Base-by-base conservation (phyloP, 2,329 filamentous ascomycete genomes). In the Zymoseptoria brevis region DNA sequence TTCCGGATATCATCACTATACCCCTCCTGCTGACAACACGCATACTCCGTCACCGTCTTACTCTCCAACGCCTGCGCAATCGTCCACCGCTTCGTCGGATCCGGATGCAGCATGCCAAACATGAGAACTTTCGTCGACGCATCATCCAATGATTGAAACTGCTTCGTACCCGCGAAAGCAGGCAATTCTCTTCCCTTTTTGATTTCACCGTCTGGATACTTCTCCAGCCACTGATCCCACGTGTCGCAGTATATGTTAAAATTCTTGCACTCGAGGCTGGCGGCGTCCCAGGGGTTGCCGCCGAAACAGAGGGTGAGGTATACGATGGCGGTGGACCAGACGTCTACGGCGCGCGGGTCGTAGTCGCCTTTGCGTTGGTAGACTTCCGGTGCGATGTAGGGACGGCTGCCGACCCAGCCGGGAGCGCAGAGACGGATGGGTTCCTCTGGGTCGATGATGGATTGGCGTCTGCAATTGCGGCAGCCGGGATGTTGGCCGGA, bases 331-430 rank as follows among this genome's bases (percentile, higher is more conserved):
- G 87, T 87, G 57, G 88, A 87, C 91, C 91, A 96, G 11, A 95
- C 87, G 69, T 96, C 91, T 11, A 95, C 77, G 3, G 87, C 83
- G 52, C 90, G 85, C 1, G 91, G 87, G 70, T 96, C 91, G 68
- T 87, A 87, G 49, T 77, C 73, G 19, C 76, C 78, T 62, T 84
- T 79, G 77, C 89, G 89, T 52, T 80, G 80, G 41, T 94, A 77
- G 4, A 96, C 89, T 72, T 96, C 90, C 1, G 91, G 91, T 0
- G 90, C 89, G 67, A 94, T 91, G 72, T 96, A 96, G 1, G 90
- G 90, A 67, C 88, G 80, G 69, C 88, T 93, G 62, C 90, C 90
- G 72, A 90, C 93, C 65, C 95, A 88, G 19, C 89, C 90, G 4
- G 90, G 89, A 50, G 82, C 78, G 72, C 89, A 94, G 35, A 87